phyloP scores from a whole-genome alignment of 2,329 filamentous ascomycete species.

The Fusarium anguioides region DNA sequence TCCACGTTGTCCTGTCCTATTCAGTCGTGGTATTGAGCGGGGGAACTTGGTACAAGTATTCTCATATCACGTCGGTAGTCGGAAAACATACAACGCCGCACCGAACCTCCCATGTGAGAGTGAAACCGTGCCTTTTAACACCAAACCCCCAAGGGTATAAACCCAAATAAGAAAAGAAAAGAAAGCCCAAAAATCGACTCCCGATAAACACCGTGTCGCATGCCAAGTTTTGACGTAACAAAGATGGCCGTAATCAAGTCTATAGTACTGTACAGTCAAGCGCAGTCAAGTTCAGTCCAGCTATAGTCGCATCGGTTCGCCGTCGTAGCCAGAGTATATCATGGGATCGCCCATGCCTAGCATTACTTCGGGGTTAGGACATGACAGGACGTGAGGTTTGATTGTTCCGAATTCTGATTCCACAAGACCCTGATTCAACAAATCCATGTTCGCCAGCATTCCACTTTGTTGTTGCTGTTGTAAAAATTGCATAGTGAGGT shows the following conservation, averaged over 20 bases:
- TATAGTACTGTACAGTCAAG: constrained; percentile 42
- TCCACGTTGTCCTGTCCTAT: constrained; percentile 12
- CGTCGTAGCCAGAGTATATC: constrained; percentile 66
- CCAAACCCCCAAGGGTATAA: constrained; percentile 23
- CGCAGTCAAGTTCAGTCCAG: neutral
- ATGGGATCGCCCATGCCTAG: constrained; percentile 68
- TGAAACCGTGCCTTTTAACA: constrained; percentile 19
- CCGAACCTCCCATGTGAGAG: constrained; percentile 4
- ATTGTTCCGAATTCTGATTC: constrained; percentile 65
- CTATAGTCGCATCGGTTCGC: constrained; percentile 56
- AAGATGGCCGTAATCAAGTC: constrained; percentile 44
- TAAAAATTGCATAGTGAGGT: constrained; percentile 55
- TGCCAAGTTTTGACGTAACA: constrained; percentile 40
- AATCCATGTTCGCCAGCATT: constrained; percentile 57
- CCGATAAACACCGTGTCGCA: constrained; percentile 39
- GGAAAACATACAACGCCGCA: constrained; percentile 27
- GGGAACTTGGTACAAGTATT: constrained; percentile 12
- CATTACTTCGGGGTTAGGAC: constrained; percentile 66
- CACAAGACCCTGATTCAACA: constrained; percentile 62
- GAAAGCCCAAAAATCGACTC: constrained; percentile 7
- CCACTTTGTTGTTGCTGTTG: constrained; percentile 56
- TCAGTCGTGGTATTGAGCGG: constrained; percentile 12
- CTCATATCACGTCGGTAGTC: constrained; percentile 13
- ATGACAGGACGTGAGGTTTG: constrained; percentile 66
- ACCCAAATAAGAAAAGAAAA: constrained; percentile 6